phyloP scores from a whole-genome alignment of 768 basidiomycete genomes.

The Leccinum variicolor region DNA sequence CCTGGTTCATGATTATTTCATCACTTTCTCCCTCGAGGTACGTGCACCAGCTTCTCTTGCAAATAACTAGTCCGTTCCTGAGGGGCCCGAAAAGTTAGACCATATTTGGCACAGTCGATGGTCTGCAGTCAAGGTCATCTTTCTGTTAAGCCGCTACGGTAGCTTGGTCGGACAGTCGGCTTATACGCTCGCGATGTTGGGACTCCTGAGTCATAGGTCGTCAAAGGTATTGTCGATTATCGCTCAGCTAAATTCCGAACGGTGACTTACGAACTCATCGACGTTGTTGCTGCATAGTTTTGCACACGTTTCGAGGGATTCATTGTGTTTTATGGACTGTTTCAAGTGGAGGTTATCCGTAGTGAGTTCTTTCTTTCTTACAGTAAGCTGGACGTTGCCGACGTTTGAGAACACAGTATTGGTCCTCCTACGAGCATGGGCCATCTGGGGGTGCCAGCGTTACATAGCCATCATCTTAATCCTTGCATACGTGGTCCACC shows the following conservation, averaged over 20 bases:
- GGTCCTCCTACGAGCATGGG: neutral
- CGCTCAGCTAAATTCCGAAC: neutral
- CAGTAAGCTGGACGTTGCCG: neutral
- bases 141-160: conserved; percentile 15
- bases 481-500: neutral
- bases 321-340: neutral
- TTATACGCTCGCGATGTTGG: conserved; percentile 10
- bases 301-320: neutral
- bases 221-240: neutral
- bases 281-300: neutral
- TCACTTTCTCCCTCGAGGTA: conserved; percentile 14
- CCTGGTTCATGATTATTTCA: conserved; percentile 4
- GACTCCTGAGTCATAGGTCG: conserved; percentile 12
- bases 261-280: neutral
- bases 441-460: neutral
- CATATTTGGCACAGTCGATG: conserved; percentile 5
- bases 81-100: neutral
- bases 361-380: neutral
- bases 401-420: neutral
- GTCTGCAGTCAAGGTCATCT: conserved; percentile 6
- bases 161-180: conserved; percentile 7
- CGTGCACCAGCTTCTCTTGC: neutral
- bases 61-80: neutral
- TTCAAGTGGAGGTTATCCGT: conserved; percentile 1
- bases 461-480: neutral